Conservation (phyloP, 768 basidiomycete genomes). For the Leccinum truebloodii region DNA sequence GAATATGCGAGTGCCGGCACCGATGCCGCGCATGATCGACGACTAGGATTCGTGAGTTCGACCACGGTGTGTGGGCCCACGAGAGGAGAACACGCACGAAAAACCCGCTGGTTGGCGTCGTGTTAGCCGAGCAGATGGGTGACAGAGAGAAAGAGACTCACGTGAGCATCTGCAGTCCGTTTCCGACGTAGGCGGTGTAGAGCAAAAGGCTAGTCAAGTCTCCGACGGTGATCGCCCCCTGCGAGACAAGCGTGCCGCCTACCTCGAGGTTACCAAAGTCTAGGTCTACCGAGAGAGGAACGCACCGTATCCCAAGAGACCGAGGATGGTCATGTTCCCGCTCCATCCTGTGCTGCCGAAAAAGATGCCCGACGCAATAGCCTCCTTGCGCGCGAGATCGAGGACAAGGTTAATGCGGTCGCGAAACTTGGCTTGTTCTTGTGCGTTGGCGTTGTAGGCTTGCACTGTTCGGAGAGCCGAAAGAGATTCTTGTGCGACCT, state of each 20-base stretch:
- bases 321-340: slow-evolving; percentile 89
- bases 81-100: slow-evolving; percentile 33
- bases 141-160: slow-evolving; percentile 36
- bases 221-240: slow-evolving; percentile 87
- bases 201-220: slow-evolving; percentile 87
- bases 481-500: slow-evolving; percentile 84
- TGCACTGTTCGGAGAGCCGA: slow-evolving; percentile 87
- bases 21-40: slow-evolving; percentile 95
- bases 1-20: slow-evolving; percentile 92
- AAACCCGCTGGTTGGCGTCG: slow-evolving; percentile 33
- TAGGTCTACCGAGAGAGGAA: neutral
- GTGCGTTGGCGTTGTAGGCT: slow-evolving; percentile 80
- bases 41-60: slow-evolving; percentile 45
- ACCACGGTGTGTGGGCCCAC: no score
- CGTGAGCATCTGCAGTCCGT: slow-evolving; percentile 78
- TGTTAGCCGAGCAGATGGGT: slow-evolving; percentile 1
- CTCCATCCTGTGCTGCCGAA: slow-evolving; percentile 92
- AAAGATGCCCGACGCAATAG: slow-evolving; percentile 88
- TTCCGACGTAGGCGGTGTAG: slow-evolving; percentile 89
- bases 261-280: neutral
- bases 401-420: slow-evolving; percentile 67
- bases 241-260: slow-evolving; percentile 91
- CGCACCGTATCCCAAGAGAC: slow-evolving; percentile 87
- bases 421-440: slow-evolving; percentile 78
- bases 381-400: slow-evolving; percentile 78